These are phyloP conservation scores for Mycena leptocephala DNA, from an alignment of 768 basidiomycete species.

Conservation along the genomic window DNA sequence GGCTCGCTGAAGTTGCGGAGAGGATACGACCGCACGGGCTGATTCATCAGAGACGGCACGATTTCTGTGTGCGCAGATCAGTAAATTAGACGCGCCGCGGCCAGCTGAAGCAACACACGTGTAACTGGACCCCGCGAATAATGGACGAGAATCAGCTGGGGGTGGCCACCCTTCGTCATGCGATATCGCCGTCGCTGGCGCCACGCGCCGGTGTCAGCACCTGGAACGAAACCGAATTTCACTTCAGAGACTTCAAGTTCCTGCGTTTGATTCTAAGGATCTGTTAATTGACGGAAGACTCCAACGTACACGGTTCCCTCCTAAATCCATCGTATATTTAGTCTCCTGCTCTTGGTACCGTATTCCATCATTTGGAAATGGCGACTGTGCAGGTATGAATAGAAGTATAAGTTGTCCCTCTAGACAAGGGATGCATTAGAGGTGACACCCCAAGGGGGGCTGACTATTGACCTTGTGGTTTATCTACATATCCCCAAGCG, in stretches of 20 bases:
- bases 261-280: slow-evolving; percentile 51
- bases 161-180: slow-evolving; percentile 80
- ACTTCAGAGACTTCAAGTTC: slow-evolving; percentile 85
- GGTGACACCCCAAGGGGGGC: background rate
- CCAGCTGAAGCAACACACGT: slow-evolving; percentile 63
- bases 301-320: slow-evolving; percentile 66
- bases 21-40: slow-evolving; percentile 81
- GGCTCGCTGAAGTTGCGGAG: slow-evolving; percentile 79
- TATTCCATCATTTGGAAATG: slow-evolving; percentile 84
- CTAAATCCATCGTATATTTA: slow-evolving; percentile 61
- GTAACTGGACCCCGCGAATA: slow-evolving; percentile 77
- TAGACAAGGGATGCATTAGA: slow-evolving; percentile 42
- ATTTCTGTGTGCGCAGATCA: slow-evolving; percentile 62
- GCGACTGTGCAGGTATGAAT: slow-evolving; percentile 70
- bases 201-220: slow-evolving; percentile 74
- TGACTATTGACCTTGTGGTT: slow-evolving; percentile 72
- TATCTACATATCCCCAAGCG: slow-evolving; percentile 84
- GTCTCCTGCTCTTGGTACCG: slow-evolving; percentile 84
- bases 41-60: slow-evolving; percentile 68
- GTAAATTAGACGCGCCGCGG: slow-evolving; percentile 12
- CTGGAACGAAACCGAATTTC: slow-evolving; percentile 86
- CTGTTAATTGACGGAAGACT: background rate
- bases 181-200: slow-evolving; percentile 82
- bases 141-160: slow-evolving; percentile 83
- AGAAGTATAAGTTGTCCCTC: slow-evolving; percentile 81